phyloP scores from a whole-genome alignment of 2,329 filamentous ascomycete genomes.

The Thielaviopsis populi region DNA sequence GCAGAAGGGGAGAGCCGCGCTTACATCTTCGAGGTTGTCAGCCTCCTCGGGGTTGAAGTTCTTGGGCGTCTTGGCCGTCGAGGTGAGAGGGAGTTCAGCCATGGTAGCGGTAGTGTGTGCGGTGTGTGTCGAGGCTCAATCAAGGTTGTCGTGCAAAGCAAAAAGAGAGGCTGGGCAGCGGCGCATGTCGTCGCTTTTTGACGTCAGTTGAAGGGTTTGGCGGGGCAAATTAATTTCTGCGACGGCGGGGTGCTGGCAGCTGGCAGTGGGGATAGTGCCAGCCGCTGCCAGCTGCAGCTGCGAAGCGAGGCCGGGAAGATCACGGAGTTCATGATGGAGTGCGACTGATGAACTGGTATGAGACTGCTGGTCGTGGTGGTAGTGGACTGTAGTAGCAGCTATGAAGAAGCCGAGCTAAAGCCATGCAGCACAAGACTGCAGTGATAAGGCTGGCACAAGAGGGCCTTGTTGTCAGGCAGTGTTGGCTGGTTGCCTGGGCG shows the following conservation, averaged over 20 bases:
- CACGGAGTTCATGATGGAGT: too few species aligned
- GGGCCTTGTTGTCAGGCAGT: too few species aligned
- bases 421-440: too few species aligned
- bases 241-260: constrained; percentile 9
- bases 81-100: constrained; percentile 13
- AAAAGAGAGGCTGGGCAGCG: neutral
- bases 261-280: neutral
- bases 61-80: constrained; percentile 11
- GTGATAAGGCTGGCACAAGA: too few species aligned
- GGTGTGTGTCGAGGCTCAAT: neutral
- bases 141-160: neutral
- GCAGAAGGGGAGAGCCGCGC: constrained; percentile 23
- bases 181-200: constrained; percentile 3
- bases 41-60: constrained; percentile 42
- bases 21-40: constrained; percentile 40
- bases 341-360: too few species aligned
- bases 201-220: constrained; percentile 7
- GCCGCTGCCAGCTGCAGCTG: neutral
- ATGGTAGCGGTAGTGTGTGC: constrained; percentile 4
- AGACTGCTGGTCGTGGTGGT: too few species aligned
- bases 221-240: constrained; percentile 13
- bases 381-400: too few species aligned
- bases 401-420: too few species aligned
- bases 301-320: too few species aligned
- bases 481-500: too few species aligned